Base-by-base conservation (phyloP, 345 rosid species). In the Ailanthus altissimus region DNA sequence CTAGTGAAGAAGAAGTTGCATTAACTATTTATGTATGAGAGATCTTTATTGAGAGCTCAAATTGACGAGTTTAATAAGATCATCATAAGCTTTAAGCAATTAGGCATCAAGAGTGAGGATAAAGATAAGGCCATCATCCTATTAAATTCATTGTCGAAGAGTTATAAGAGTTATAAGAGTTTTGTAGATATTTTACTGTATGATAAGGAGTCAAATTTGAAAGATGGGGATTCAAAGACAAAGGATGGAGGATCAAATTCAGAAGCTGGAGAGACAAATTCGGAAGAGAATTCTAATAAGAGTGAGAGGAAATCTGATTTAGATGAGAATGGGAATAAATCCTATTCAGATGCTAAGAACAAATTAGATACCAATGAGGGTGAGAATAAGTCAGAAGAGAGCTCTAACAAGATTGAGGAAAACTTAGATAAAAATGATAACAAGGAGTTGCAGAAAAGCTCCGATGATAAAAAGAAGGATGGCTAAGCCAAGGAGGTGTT, bases 401-500 rank as follows among this genome's bases (percentile, higher is more conserved):
- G 28, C 65, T 54, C 83, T 15, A 79, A 73, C 20, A 86, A 89
- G 80, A 71, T 65, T 10, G 86, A 81, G 77, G 87, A 85, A 84
- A 86, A 86, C 79, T 82, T 67, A 18, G 86, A 80, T 26, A 77
- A 83, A 73, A 83, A 76, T 75, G 88, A 80, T 53, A 78, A 72
- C 14, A 84, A 81, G 36, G 89, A 84, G 74, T 81, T 76, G 0
- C 86, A 81, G 60, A 83, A 84, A 75, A 77, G 66, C 72, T 47
- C 82, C 43, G 84, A 72, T 76, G 84, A 80, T 74, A 79, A 74
- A 79, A 85, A 83, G 78, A 86, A 88, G 9, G 88, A 81, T 60
- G 78, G 59, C 50, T 86, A 85, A 77, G 69, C 69, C 64, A 84
- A 82, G 79, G 97, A 92, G 82, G 83, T 87, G 56, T 86, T 88